Evolutionary conservation across 2,329 filamentous ascomycete species (phyloP).

Genomic region (Epichloe gansuensis): DNA sequence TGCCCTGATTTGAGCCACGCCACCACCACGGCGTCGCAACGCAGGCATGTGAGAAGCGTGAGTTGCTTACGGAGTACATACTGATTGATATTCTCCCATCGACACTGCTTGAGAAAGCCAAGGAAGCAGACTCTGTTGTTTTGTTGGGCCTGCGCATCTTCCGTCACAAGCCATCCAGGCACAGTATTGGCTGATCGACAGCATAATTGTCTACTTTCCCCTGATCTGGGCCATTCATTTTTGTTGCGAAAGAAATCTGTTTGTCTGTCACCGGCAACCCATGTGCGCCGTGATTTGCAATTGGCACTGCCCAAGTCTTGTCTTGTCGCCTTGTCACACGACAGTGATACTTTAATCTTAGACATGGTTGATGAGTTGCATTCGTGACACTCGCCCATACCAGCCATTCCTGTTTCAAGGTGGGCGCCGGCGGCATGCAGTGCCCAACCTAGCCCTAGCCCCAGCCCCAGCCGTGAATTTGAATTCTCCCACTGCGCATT

Average conservation of each 20-base stretch:
- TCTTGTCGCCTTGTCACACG: neutral
- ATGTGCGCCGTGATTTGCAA: no score
- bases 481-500: neutral
- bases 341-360: neutral
- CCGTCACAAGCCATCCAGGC: no score
- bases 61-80: no score
- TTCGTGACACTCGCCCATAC: neutral
- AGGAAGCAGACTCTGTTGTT: no score
- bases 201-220: no score
- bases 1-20: conserved; percentile 2
- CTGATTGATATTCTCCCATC: no score
- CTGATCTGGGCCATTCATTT: no score
- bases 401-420: neutral
- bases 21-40: neutral
- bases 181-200: no score
- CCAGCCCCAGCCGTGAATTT: neutral
- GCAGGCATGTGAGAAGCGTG: neutral
- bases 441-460: neutral
- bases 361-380: neutral
- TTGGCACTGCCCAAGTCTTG: neutral
- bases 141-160: no score
- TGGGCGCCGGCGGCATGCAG: neutral
- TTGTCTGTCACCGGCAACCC: no score
- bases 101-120: no score
- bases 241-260: no score